Evolutionary conservation across 768 basidiomycete species (phyloP).

Genomic region (Omphalotus guepiniiformis): DNA sequence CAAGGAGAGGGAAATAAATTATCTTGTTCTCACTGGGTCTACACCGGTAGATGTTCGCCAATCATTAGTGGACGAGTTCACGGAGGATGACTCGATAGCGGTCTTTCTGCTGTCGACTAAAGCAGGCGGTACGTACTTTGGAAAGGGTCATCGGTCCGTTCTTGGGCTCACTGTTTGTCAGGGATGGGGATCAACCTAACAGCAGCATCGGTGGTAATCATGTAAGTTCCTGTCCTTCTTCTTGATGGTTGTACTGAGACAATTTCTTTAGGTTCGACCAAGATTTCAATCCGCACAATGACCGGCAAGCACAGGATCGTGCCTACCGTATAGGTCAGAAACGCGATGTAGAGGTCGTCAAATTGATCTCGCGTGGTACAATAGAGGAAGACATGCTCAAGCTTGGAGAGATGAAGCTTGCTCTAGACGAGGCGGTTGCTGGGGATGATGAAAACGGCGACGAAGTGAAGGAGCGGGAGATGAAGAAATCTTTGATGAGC

Average conservation of each 20-base stretch:
- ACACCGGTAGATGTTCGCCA: slow-evolving; percentile 94
- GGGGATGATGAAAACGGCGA: slow-evolving; percentile 62
- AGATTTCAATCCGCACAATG: slow-evolving; percentile 98
- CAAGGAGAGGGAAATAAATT: slow-evolving; percentile 66
- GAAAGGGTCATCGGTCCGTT: too few species aligned
- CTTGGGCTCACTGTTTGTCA: slow-evolving; percentile 15
- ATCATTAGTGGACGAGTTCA: slow-evolving; percentile 92
- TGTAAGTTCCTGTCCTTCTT: slow-evolving; percentile 40
- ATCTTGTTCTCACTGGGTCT: slow-evolving; percentile 83
- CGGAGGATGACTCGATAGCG: slow-evolving; percentile 77
- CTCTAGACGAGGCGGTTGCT: slow-evolving; percentile 91
- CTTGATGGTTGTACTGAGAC: background rate
- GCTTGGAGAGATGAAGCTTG: slow-evolving; percentile 86
- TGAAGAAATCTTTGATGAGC: slow-evolving; percentile 85
- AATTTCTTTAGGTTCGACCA: slow-evolving; percentile 74
- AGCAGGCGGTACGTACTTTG: slow-evolving; percentile 56
- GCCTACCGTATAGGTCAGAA: slow-evolving; percentile 97
- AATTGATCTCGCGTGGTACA: slow-evolving; percentile 85
- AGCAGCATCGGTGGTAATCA: slow-evolving; percentile 92
- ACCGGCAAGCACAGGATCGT: slow-evolving; percentile 95
- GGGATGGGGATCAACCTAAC: slow-evolving; percentile 96
- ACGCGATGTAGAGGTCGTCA: slow-evolving; percentile 90
- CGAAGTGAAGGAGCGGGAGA: slow-evolving; percentile 68
- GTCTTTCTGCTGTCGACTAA: slow-evolving; percentile 92
- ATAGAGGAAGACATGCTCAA: slow-evolving; percentile 96